phyloP scores from a whole-genome alignment of 2,329 filamentous ascomycete species.

The Aureobasidium uvarum region DNA sequence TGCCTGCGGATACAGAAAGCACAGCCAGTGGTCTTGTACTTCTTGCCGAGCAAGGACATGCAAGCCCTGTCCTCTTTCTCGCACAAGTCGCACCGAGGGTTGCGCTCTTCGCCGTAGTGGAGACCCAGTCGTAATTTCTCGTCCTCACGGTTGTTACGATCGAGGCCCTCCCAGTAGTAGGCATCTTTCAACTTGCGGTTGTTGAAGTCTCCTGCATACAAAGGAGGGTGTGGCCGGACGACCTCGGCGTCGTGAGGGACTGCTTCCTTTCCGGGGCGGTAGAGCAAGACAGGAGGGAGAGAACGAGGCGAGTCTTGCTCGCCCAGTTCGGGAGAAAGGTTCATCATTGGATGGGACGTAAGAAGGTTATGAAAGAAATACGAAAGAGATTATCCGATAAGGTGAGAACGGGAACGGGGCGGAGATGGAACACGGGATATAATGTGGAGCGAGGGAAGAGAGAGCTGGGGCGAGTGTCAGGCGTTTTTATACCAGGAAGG shows the following conservation, averaged over 20 bases:
- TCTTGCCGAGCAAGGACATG: not conserved
- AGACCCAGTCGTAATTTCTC: not conserved
- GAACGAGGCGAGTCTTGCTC: not conserved
- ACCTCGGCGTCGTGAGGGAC: not conserved
- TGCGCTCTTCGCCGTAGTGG: not conserved
- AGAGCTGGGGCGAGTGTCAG: not conserved
- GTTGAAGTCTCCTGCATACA: not conserved
- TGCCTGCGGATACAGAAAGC: not conserved
- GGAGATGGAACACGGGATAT: not conserved
- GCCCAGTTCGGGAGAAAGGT: not conserved
- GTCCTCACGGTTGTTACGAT: not conserved
- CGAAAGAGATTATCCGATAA: not conserved
- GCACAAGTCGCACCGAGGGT: not conserved
- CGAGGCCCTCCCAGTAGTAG: not conserved
- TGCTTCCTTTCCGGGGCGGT: not conserved
- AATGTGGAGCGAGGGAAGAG: not conserved
- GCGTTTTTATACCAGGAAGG: not conserved
- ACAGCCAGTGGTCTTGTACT: not conserved
- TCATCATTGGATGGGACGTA: not conserved
- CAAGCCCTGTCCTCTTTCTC: slow-evolving; percentile 4
- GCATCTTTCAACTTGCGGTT: not conserved
- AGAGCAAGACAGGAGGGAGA: not conserved
- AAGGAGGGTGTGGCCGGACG: not conserved
- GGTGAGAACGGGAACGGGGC: not conserved
- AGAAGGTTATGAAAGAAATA: not conserved